phyloP scores from a whole-genome alignment of 2,329 filamentous ascomycete genomes.

The Aspergillus eucalypticola region DNA sequence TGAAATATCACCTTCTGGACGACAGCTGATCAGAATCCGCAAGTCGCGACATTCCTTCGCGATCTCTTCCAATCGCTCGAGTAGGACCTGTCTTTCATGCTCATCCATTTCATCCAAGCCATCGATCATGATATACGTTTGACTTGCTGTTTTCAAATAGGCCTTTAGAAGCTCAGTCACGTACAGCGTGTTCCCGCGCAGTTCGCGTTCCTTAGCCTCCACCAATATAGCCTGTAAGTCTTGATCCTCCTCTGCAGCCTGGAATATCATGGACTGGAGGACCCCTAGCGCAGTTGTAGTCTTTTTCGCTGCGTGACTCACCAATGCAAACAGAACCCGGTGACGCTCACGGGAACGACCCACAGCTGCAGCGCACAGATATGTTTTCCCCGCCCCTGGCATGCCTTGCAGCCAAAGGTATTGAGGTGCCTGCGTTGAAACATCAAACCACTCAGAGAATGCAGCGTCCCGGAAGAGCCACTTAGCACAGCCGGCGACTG shows the following conservation, averaged over 20 bases:
- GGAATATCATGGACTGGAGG: conserved; percentile 30
- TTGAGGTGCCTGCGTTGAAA: neutral
- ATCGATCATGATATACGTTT: conserved; percentile 29
- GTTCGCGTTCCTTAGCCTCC: conserved; percentile 15
- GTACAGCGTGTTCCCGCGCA: conserved; percentile 19
- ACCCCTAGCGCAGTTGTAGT: conserved; percentile 16
- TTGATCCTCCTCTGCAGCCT: conserved; percentile 19
- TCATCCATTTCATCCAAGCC: conserved; percentile 33
- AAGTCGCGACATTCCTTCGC: neutral
- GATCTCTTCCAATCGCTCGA: neutral
- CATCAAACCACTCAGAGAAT: conserved; percentile 6
- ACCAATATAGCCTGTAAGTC: conserved; percentile 25
- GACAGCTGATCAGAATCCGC: conserved; percentile 11
- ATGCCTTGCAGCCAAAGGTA: conserved; percentile 26
- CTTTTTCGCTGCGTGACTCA: conserved; percentile 13
- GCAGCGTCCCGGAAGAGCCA: conserved; percentile 12
- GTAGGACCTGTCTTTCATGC: conserved; percentile 14
- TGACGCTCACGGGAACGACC: conserved; percentile 8
- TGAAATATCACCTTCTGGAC: conserved; percentile 8
- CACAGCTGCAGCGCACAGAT: conserved; percentile 14
- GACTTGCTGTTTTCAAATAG: conserved; percentile 19
- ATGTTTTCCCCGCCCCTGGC: conserved; percentile 26
- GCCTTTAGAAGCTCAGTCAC: conserved; percentile 23
- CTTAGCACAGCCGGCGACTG: neutral
- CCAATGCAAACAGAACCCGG: neutral